These are phyloP conservation scores for Chaetomium fimeti DNA, from an alignment of 495 filamentous ascomycete species.

Conservation along the genomic window DNA sequence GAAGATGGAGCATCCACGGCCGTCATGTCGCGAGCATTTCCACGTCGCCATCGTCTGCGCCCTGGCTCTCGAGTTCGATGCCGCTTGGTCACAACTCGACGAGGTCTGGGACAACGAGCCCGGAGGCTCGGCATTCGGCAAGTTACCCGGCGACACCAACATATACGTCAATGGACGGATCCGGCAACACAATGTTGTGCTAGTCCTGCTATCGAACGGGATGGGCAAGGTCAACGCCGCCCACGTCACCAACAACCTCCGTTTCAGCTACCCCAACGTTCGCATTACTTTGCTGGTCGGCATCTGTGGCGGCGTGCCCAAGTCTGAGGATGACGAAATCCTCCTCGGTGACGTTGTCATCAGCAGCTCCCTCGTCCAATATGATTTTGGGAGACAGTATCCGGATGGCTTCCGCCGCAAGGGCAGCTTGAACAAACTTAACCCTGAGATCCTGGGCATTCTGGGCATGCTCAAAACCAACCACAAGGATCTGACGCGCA, in stretches of 20 bases:
- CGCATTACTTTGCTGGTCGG: constrained; percentile 35
- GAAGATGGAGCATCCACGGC: background rate
- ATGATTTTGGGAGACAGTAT: constrained; percentile 40
- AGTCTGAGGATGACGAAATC: constrained; percentile 18
- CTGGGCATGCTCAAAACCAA: constrained; percentile 28
- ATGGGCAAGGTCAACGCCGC: constrained; percentile 42
- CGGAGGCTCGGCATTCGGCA: constrained; percentile 24
- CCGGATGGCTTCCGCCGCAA: constrained; percentile 38
- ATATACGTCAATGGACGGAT: constrained; percentile 43
- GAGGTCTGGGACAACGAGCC: constrained; percentile 30
- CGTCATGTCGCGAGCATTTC: constrained; percentile 21
- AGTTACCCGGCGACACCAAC: constrained; percentile 33
- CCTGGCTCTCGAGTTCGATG: constrained; percentile 36
- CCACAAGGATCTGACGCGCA: constrained; percentile 19
- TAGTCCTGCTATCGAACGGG: constrained; percentile 31
- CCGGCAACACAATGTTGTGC: constrained; percentile 40
- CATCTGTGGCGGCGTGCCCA: constrained; percentile 39
- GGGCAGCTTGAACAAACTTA: constrained; percentile 32
- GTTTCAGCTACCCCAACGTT: constrained; percentile 35
- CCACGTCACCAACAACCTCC: constrained; percentile 30
- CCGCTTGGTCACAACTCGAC: constrained; percentile 32
- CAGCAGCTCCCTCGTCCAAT: constrained; percentile 40
- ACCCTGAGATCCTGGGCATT: constrained; percentile 34
- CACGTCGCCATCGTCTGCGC: constrained; percentile 44
- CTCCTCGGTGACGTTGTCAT: constrained; percentile 50